Evolutionary conservation across 2,329 filamentous ascomycete species (phyloP).

Genomic region (Lachnellula arida): DNA sequence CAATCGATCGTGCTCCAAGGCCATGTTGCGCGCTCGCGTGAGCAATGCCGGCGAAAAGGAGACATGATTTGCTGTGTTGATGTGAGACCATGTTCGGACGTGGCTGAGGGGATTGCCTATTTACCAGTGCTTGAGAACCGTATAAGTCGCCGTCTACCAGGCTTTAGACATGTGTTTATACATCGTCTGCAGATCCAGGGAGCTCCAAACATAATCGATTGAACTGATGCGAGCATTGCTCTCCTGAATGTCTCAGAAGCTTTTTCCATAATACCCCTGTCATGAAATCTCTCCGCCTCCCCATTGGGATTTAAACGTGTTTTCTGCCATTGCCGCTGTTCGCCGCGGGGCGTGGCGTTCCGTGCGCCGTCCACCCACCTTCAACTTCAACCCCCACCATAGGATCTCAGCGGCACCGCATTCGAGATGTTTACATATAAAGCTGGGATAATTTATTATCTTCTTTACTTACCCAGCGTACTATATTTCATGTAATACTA

Average conservation of each 20-base stretch:
- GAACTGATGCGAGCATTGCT: slow-evolving; percentile 1
- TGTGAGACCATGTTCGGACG: slow-evolving; percentile 10
- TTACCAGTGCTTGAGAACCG: slow-evolving; percentile 44
- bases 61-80: slow-evolving; percentile 26
- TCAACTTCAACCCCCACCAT: background rate
- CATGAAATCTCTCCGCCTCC: slow-evolving; percentile 2
- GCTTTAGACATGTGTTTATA: slow-evolving; percentile 32
- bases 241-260: background rate
- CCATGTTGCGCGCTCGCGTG: slow-evolving; percentile 52
- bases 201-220: slow-evolving; percentile 34
- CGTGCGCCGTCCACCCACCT: too few species aligned
- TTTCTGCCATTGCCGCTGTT: background rate
- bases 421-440: background rate
- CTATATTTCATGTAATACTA: too few species aligned
- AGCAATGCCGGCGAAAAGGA: slow-evolving; percentile 50
- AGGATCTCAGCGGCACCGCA: background rate
- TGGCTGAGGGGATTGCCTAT: slow-evolving; percentile 10
- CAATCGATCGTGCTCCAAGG: slow-evolving; percentile 54
- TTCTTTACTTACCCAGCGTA: background rate
- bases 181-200: slow-evolving; percentile 52
- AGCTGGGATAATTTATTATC: too few species aligned
- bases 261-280: slow-evolving; percentile 5
- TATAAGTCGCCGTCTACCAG: slow-evolving; percentile 25
- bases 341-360: background rate
- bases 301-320: background rate